A percentile compares a stretch with the other conserved stretches of the same genome.
phyloP scores from a whole-genome alignment of 768 basidiomycete genomes.

The Tricholoma terreum region DNA sequence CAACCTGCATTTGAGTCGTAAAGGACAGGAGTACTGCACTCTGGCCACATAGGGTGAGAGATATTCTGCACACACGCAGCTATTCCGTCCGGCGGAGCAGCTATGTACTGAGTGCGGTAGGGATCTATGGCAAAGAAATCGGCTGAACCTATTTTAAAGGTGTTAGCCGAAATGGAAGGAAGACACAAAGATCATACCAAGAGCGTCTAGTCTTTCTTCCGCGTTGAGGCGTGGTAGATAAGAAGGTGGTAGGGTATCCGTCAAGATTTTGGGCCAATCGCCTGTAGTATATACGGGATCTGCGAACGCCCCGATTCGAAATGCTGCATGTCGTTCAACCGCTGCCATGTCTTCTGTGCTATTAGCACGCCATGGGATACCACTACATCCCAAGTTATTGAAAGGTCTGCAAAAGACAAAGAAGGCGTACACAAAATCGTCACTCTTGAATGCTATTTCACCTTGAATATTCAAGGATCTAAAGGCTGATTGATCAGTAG shows the following conservation, averaged over 20 bases:
- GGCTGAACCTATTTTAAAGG: constrained; percentile 35
- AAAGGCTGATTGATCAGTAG: constrained; percentile 29
- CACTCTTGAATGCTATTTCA: constrained; percentile 54
- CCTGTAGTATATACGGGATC: constrained; percentile 50
- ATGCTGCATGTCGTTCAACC: constrained; percentile 48
- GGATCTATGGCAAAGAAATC: constrained; percentile 55
- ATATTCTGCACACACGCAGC: constrained; percentile 40
- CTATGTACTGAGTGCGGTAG: constrained; percentile 39
- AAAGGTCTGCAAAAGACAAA: neutral
- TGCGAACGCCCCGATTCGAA: constrained; percentile 48
- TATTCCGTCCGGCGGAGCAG: constrained; percentile 43
- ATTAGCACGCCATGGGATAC: constrained; percentile 45
- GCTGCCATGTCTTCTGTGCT: constrained; percentile 42
- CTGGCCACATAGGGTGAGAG: constrained; percentile 50
- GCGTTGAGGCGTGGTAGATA: constrained; percentile 47
- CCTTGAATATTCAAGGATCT: constrained; percentile 45
- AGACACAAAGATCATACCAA: constrained; percentile 24
- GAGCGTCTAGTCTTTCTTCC: constrained; percentile 41
- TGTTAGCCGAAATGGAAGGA: neutral
- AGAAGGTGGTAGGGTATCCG: constrained; percentile 42
- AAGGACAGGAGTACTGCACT: constrained; percentile 38
- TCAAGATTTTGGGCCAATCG: constrained; percentile 51
- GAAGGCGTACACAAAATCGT: constrained; percentile 43
- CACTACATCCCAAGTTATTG: constrained; percentile 23
- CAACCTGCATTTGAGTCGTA: constrained; percentile 45